Evolutionary conservation across 768 basidiomycete genomes (phyloP).

Genomic region (Neoboletus magnificus): DNA sequence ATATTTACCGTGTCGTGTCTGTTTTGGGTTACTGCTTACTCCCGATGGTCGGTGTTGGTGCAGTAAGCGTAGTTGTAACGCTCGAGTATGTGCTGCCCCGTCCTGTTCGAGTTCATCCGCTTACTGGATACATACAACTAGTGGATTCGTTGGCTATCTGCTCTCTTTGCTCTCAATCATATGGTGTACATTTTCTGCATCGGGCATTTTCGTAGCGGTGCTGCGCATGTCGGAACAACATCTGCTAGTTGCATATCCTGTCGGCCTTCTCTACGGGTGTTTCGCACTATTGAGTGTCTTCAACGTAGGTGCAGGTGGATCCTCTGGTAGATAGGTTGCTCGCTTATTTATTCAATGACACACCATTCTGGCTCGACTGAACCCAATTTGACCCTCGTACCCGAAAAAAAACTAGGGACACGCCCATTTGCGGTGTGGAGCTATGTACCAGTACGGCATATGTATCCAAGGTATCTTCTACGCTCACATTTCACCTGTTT

Average conservation of each 20-base stretch:
- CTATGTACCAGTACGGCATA: no score
- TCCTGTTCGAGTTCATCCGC: neutral
- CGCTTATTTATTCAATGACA: conserved; percentile 9
- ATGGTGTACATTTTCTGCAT: conserved; percentile 98
- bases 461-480: no score
- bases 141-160: conserved; percentile 82
- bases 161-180: conserved; percentile 78
- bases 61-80: conserved; percentile 80
- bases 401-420: no score
- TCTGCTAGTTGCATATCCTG: conserved; percentile 93
- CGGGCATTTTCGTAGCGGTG: conserved; percentile 92
- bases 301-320: conserved; percentile 46
- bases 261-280: conserved; percentile 90
- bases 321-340: conserved; percentile 30
- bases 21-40: conserved; percentile 96
- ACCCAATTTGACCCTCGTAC: neutral
- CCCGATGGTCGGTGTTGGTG: conserved; percentile 93
- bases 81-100: conserved; percentile 69
- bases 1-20: conserved; percentile 91
- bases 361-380: neutral
- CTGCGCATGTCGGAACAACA: conserved; percentile 95
- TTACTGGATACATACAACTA: conserved; percentile 28
- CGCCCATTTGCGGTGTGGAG: no score
- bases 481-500: no score
- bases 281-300: conserved; percentile 93